Evolutionary conservation across 257 asterid genomes (phyloP), one percentile per base, ranked within the genome.

Genomic region (Jasminum sambac): DNA sequence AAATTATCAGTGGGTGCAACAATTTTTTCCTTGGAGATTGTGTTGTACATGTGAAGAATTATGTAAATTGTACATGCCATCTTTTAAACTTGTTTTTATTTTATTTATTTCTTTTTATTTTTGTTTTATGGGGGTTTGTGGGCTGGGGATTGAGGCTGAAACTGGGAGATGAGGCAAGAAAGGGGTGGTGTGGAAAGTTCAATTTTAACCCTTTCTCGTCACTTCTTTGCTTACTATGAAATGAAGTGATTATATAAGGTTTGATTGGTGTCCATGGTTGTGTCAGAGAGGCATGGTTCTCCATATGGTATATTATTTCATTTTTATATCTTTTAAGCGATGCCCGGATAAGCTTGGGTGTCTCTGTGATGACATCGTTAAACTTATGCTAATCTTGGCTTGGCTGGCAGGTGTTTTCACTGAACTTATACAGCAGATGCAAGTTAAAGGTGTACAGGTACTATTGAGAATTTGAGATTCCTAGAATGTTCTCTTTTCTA

Each of bases 361-460:
- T 59, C 21, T 19, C 41, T 40, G 6, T 41, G 60, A 39, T 7
- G 19, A 63, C 60, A 24, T 60, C 50, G 38, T 7, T 46, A 12
- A 50, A 17, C 55, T 21, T 39, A 39, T 36, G 23, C 66, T 65
- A 11, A 12, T 79, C 71, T 64, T 72, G 74, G 14, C 70, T 71
- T 80, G 62, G 64, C 25, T 58, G 83, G 70, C 88, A 95, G 99
- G 97, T 80, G 97, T 95, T 80, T 95, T 95, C 85, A 95, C 99
- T 11, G 99, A 95, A 82, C 98, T 95, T 74, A 83, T 91, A 78
- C 97, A 89, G 80, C 99, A 95, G 85, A 91, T 95, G 99, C 98
- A 92, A 80, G 99, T 95, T 67, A 95, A 89, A 86, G 98, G 99
- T 9, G 97, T 91, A 64, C 99, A 95, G 99, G 99, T 95, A 82